phyloP scores from a whole-genome alignment of 257 asterid genomes.

The Plantago elongata region DNA sequence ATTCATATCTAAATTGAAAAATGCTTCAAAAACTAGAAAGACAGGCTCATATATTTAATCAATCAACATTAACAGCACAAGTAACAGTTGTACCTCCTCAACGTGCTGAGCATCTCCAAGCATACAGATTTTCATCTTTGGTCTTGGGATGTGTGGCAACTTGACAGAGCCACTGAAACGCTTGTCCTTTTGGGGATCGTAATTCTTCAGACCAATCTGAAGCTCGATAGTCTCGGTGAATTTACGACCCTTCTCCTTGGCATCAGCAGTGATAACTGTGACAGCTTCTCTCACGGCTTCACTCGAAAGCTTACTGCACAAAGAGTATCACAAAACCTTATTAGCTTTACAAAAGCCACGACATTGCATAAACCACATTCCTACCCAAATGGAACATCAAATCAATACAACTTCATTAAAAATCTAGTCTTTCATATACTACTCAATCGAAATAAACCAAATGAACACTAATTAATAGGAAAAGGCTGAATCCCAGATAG shows the following conservation, averaged over 20 bases:
- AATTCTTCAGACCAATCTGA: slow-evolving; percentile 49
- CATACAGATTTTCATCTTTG: slow-evolving; percentile 55
- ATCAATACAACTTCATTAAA: no score
- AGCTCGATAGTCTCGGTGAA: slow-evolving; percentile 48
- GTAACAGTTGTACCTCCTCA: slow-evolving; percentile 31
- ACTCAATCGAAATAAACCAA: no score
- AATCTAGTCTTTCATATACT: no score
- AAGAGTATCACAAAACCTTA: neutral
- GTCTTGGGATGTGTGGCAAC: slow-evolving; percentile 54
- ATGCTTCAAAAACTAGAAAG: no score
- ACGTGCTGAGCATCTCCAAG: slow-evolving; percentile 60
- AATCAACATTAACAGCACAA: neutral
- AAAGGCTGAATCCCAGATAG: no score
- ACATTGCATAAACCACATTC: no score
- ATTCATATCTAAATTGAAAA: no score
- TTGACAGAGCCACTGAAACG: slow-evolving; percentile 57
- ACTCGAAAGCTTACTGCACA: slow-evolving; percentile 45
- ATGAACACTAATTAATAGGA: no score
- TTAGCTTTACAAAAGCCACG: no score
- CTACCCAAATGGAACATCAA: no score
- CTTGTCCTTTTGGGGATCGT: slow-evolving; percentile 52
- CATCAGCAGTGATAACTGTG: slow-evolving; percentile 24
- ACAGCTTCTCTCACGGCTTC: slow-evolving; percentile 47
- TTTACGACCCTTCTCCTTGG: slow-evolving; percentile 41
- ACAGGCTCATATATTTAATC: neutral